phyloP scores from a whole-genome alignment of 2,329 filamentous ascomycete species.

The Paracoccidioides brasiliensis region DNA sequence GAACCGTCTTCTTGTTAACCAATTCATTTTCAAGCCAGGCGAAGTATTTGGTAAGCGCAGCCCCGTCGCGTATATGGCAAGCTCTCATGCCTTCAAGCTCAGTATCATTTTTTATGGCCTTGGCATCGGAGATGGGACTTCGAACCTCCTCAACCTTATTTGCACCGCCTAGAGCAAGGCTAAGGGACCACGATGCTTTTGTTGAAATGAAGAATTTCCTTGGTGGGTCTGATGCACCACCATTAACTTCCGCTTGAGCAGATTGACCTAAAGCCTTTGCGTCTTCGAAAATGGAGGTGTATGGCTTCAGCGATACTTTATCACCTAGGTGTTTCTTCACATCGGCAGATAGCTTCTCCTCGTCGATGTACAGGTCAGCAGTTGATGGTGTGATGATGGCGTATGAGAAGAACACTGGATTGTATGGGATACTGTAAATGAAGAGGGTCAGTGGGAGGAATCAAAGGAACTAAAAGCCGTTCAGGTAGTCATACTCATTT shows the following conservation, averaged over 20 bases:
- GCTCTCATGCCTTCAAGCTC: constrained; percentile 87
- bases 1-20: constrained; percentile 51
- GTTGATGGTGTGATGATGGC: constrained; percentile 66
- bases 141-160: constrained; percentile 72
- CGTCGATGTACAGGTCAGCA: constrained; percentile 73
- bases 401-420: constrained; percentile 97
- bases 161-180: constrained; percentile 72
- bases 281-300: constrained; percentile 67
- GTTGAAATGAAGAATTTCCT: constrained; percentile 73
- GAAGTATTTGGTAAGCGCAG: constrained; percentile 82
- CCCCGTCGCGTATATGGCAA: constrained; percentile 87
- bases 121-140: constrained; percentile 79
- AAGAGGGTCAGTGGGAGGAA: constrained; percentile 8
- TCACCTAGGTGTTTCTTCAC: constrained; percentile 56
- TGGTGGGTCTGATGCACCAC: constrained; percentile 22
- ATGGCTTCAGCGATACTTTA: constrained; percentile 64
- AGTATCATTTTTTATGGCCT: constrained; percentile 83
- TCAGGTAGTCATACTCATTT: constrained; percentile 47
- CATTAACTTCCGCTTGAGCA: constrained; percentile 22
- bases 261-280: constrained; percentile 50
- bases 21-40: constrained; percentile 93
- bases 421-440: constrained; percentile 63
- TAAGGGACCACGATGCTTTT: constrained; percentile 85
- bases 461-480: neutral
- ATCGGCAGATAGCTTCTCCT: constrained; percentile 58